A percentile compares a stretch with the other conserved stretches of the same genome.
These are phyloP conservation scores for Mycosphaerelloides madeirae DNA, from an alignment of 2,329 filamentous ascomycete genomes.

Conservation along the genomic window DNA sequence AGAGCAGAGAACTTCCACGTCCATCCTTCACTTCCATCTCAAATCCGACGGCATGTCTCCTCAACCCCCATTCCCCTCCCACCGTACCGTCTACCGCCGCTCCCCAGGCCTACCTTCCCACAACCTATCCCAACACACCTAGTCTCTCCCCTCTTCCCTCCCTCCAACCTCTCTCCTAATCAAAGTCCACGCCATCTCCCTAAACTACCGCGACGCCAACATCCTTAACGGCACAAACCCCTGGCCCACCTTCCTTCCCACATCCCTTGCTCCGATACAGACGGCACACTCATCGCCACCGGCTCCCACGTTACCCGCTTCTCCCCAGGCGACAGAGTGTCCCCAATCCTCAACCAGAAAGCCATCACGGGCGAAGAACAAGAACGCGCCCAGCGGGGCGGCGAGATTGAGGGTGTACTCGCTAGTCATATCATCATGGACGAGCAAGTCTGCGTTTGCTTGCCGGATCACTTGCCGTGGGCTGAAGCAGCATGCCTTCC, in stretches of 20 bases:
- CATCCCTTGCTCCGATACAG: conserved; percentile 33
- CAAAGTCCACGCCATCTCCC: conserved; percentile 45
- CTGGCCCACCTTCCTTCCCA: conserved; percentile 25
- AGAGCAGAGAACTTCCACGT: too few species aligned
- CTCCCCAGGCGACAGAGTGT: conserved; percentile 20
- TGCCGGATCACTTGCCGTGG: conserved; percentile 52
- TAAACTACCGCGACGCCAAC: conserved; percentile 49
- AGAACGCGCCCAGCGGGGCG: conserved; percentile 46
- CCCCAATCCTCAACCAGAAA: conserved; percentile 37
- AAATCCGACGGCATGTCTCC: too few species aligned
- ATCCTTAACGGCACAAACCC: conserved; percentile 33
- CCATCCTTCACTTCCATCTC: too few species aligned
- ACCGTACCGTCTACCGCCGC: too few species aligned
- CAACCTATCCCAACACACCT: neutral
- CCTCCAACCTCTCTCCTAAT: conserved; percentile 44
- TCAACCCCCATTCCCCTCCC: too few species aligned
- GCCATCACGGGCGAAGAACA: conserved; percentile 38
- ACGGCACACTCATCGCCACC: conserved; percentile 25
- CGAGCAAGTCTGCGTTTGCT: conserved; percentile 45
- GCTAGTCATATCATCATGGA: conserved; percentile 55
- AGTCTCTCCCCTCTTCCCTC: conserved; percentile 14
- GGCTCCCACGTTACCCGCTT: conserved; percentile 18
- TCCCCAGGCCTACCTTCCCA: too few species aligned
- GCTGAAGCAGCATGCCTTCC: conserved; percentile 57
- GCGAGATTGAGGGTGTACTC: conserved; percentile 55